Conservation (phyloP, 2,329 filamentous ascomycete species). For the Polytolypa hystricis region DNA sequence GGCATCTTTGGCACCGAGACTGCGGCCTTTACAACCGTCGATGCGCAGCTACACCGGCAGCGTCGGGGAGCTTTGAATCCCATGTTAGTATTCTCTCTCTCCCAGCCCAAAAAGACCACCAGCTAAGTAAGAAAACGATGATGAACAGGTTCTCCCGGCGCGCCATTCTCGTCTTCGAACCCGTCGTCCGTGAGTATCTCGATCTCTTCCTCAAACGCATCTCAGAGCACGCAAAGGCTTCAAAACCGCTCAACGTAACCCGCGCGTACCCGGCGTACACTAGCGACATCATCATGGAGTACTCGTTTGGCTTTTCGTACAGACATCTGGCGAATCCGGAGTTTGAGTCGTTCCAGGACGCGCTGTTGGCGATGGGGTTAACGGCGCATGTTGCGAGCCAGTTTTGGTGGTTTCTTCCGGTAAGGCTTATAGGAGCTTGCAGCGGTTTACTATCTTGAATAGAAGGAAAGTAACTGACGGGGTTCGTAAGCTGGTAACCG, state of each 20-base stretch:
- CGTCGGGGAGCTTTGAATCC: constrained; percentile 16
- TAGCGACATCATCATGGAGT: constrained; percentile 19
- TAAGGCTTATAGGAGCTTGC: constrained; percentile 1
- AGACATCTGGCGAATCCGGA: constrained; percentile 14
- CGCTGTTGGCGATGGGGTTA: constrained; percentile 14
- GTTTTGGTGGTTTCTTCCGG: constrained; percentile 14
- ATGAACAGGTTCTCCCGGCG: constrained; percentile 13
- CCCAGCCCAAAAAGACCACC: neutral
- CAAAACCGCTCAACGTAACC: constrained; percentile 9
- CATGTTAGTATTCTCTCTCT: constrained; percentile 11
- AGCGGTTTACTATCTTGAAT: neutral
- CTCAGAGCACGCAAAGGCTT: constrained; percentile 8
- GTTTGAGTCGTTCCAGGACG: constrained; percentile 17
- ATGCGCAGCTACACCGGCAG: constrained; percentile 15
- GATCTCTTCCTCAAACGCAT: constrained; percentile 16
- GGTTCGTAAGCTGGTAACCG: constrained; percentile 7
- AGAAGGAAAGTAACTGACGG: constrained; percentile 1
- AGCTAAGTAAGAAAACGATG: neutral
- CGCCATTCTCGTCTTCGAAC: constrained; percentile 13
- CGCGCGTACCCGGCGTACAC: constrained; percentile 14
- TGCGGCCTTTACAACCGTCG: constrained; percentile 19
- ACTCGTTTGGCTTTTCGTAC: constrained; percentile 17
- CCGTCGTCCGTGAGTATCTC: constrained; percentile 14
- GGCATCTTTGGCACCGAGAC: constrained; percentile 15
- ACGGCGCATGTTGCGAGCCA: constrained; percentile 14